Base-by-base conservation (phyloP, 345 rosid species). In the Salix viminalis region DNA sequence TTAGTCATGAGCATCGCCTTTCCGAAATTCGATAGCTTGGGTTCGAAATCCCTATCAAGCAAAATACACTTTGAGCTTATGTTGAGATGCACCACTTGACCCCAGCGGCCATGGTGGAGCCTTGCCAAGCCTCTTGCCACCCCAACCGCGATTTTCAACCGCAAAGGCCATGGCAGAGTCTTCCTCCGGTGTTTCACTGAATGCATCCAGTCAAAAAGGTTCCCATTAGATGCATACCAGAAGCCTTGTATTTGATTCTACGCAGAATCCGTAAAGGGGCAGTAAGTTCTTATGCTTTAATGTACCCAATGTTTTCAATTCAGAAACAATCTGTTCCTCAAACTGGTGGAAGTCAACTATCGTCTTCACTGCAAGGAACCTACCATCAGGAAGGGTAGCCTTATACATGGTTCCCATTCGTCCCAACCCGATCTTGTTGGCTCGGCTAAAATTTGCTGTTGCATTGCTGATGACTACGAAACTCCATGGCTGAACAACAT, bases 101-200 rank as follows among this genome's bases (percentile, higher is more conserved):
- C 24, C 15, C 44, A 11, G 73, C 64, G 44, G 44, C 56, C 46
- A 26, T 79, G 81, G 58, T 83, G 85, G 3, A 83, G 79, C 85
- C 83, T 79, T 18, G 79, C 76, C 71, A 83, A 65, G 41, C 72
- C 86, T 69, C 69, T 73, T 7, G 85, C 79, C 11, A 76, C 0
- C 11, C 85, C 80, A 36, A 42, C 28, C 0, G 76, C 86, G 23
- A 83, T 74, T 74, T 77, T 83, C 34, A 76, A 24, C 64, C 86
- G 77, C 50, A 76, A 67, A 3, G 81, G 79, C 86, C 86, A 83
- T 13, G 60, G 61, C 34, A 83, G 28, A 46, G 14, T 11, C 14
- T 46, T 69, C 65, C 36, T n/a, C 21, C n/a, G 23, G 26, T 24
- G 26, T 24, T 24, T 24, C 26, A 24, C 26, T 24, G 26, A 24